phyloP scores from a whole-genome alignment of 768 basidiomycete genomes.

The Hypsizygus marmoreus region DNA sequence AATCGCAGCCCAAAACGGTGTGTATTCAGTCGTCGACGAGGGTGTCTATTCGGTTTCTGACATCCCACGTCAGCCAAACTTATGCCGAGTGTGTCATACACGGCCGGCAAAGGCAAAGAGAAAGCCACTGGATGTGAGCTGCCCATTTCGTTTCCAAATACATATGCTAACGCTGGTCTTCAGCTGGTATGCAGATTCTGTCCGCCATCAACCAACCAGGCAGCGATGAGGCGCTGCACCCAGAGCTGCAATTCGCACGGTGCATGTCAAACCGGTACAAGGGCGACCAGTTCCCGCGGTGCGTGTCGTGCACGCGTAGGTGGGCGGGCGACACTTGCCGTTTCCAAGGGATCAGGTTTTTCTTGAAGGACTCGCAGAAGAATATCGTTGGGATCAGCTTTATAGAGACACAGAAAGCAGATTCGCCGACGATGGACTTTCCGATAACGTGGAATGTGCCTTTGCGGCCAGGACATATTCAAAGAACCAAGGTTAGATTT shows the following conservation, averaged over 20 bases:
- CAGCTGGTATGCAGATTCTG: constrained; percentile 31
- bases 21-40: constrained; percentile 21
- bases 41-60: constrained; percentile 6
- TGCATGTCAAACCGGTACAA: constrained; percentile 86
- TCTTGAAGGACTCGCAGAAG: constrained; percentile 62
- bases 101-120: constrained; percentile 49
- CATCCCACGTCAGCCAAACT: constrained; percentile 38
- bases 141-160: constrained; percentile 1
- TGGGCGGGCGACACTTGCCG: constrained; percentile 89
- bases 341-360: constrained; percentile 82
- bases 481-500: constrained; percentile 57
- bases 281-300: constrained; percentile 72
- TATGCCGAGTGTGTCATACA: constrained; percentile 46
- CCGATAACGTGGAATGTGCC: constrained; percentile 69
- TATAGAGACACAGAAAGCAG: constrained; percentile 60
- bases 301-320: constrained; percentile 81
- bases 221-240: constrained; percentile 42
- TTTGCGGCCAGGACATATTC: constrained; percentile 51
- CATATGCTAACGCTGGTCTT: too few relatives aligned
- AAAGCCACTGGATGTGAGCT: constrained; percentile 36
- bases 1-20: constrained; percentile 67
- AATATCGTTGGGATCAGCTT: constrained; percentile 71
- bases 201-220: constrained; percentile 31
- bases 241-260: constrained; percentile 75
- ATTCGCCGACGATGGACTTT: constrained; percentile 62